Percentiles rank a stretch among this genome's conserved stretches.
These are phyloP conservation scores for Globisporangium nodosum DNA, from an alignment of 352 stramenopile genomes.

Conservation along the genomic window DNA sequence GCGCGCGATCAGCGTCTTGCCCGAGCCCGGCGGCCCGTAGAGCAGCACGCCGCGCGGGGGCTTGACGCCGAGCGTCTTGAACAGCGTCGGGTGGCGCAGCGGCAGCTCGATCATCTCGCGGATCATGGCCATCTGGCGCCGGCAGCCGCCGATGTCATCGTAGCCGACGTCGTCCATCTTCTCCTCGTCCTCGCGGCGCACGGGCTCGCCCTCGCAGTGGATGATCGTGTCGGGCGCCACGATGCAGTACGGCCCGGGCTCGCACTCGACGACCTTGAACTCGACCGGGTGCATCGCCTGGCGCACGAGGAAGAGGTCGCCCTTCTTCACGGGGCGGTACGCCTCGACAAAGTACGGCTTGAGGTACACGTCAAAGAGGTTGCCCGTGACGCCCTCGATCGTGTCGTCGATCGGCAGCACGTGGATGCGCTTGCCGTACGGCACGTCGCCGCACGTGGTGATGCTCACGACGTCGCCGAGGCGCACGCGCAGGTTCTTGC, in stretches of 20 bases:
- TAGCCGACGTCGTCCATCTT: slow-evolving; percentile 99
- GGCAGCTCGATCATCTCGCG: slow-evolving; percentile 99
- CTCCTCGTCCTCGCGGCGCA: slow-evolving; percentile 99
- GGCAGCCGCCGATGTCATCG: slow-evolving; percentile 98
- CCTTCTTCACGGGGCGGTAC: slow-evolving; percentile 99
- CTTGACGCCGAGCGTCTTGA: slow-evolving; percentile 99
- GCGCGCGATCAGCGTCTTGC: slow-evolving; percentile 99
- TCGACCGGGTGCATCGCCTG: slow-evolving; percentile 99
- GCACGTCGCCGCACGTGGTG: slow-evolving; percentile 94
- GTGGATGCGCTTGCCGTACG: slow-evolving; percentile 98
- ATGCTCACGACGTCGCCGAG: slow-evolving; percentile 98
- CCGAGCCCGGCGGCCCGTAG: slow-evolving; percentile 96
- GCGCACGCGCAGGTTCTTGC: slow-evolving; percentile 98
- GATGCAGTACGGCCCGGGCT: slow-evolving; percentile 97
- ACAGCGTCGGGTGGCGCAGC: slow-evolving; percentile 96
- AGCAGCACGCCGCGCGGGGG: slow-evolving; percentile 98
- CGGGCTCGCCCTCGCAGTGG: slow-evolving; percentile 98
- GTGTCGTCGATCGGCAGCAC: slow-evolving; percentile 99
- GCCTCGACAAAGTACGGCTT: slow-evolving; percentile 99
- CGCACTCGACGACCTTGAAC: slow-evolving; percentile 99
- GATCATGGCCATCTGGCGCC: slow-evolving; percentile 99
- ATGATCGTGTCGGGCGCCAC: slow-evolving; percentile 99
- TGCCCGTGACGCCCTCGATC: slow-evolving; percentile 99
- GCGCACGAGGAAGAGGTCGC: slow-evolving; percentile 98
- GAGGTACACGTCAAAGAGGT: slow-evolving; percentile 99